Evolutionary conservation across 129 eudicot species (phyloP), one percentile per base, ranked within the genome.

Genomic region (Flaveria trinervia): DNA sequence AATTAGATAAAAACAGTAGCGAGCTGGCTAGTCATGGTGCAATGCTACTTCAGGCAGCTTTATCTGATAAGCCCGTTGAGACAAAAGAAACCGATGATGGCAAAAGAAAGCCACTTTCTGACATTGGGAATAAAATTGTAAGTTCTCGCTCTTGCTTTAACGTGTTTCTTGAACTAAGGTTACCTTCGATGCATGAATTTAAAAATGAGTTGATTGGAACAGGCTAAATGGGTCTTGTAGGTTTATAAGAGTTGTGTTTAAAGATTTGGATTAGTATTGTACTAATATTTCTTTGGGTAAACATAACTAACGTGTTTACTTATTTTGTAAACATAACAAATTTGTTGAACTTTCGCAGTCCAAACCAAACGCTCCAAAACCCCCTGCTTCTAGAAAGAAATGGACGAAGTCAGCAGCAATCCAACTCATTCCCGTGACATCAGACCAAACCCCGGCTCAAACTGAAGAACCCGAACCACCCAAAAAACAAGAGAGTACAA

Each of bases 21-120:
- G 72, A 49, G 67, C 96, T 94, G 80, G 99, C 88, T 39, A 81
- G 86, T 81, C 96, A 89, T 17, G 97, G 92, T 52, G 97, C 97
- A 23, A 72, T 81, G 81, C 61, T 95, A 25, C 97, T 95, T 73
- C 86, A 88, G 65, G 72, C 84, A 16, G 96, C 92, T 16, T 78
- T 95, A 36, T 77, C 87, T 39, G 94, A 83, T 76, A 89, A 86
- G 76, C 92, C 94, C 5, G 72, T 33, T 9, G 79, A 79, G 71
- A 43, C 70, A 43, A 80, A 81, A 55, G 86, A 77, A 20, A 82
- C 83, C 5, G 83, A 66, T 56, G 85, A 50, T 15, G 52, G 74
- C 5, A 75, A 28, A 73, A 80, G 99, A 77, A 95, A 88, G 87
- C 95, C 99, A 6, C 81, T 95, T 28, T 85, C 97, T 1, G 99